Evolutionary conservation across 2,329 filamentous ascomycete species (phyloP).

Genomic region (Colletotrichum theobromicola): DNA sequence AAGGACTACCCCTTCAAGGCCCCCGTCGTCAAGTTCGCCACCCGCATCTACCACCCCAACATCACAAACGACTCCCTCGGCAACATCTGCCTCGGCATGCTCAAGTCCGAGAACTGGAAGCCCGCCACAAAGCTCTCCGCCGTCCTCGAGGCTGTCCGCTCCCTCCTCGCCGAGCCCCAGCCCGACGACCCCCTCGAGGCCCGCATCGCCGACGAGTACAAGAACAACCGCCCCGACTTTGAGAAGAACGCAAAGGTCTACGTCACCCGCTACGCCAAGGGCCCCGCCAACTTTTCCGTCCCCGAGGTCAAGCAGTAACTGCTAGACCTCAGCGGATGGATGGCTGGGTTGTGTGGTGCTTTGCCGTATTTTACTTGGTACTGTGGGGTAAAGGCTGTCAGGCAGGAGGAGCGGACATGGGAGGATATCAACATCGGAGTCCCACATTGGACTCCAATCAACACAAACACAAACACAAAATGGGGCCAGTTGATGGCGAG

Average conservation of each 20-base stretch:
- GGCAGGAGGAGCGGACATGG: neutral
- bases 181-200: conserved; percentile 89
- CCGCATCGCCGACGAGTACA: conserved; percentile 84
- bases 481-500: neutral
- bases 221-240: conserved; percentile 69
- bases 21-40: conserved; percentile 78
- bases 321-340: too few species aligned
- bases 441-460: neutral
- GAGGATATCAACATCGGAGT: neutral
- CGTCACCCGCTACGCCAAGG: conserved; percentile 73
- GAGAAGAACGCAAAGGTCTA: conserved; percentile 78
- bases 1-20: conserved; percentile 90
- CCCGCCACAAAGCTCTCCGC: conserved; percentile 77
- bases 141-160: conserved; percentile 78
- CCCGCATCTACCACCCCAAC: conserved; percentile 96
- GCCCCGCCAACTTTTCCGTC: conserved; percentile 39
- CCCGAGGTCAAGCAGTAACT: conserved; percentile 20
- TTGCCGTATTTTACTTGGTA: too few species aligned
- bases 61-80: conserved; percentile 86
- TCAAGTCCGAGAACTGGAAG: conserved; percentile 92
- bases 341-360: too few species aligned
- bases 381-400: neutral
- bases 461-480: neutral
- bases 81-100: conserved; percentile 83
- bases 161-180: conserved; percentile 80